These are phyloP conservation scores for Fulvia fulva DNA, from an alignment of 2,329 filamentous ascomycete species.

Conservation along the genomic window DNA sequence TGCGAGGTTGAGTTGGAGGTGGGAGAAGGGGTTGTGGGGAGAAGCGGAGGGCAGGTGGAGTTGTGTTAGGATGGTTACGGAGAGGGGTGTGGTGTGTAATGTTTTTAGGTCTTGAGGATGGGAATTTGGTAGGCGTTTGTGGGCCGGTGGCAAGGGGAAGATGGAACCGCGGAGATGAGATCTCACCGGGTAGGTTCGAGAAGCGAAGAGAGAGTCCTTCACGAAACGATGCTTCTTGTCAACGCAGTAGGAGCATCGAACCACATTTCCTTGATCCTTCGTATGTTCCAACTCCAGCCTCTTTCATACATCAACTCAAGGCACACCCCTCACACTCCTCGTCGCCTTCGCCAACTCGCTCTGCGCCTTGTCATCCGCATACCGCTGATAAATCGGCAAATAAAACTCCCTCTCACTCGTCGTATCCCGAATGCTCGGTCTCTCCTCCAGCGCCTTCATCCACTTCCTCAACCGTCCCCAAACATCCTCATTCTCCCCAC, in stretches of 20 bases:
- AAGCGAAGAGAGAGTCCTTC: no score
- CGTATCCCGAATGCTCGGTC: conserved; percentile 63
- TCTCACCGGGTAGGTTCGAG: no score
- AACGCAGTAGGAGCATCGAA: no score
- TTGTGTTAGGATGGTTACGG: neutral
- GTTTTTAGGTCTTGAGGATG: no score
- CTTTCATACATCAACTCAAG: conserved; percentile 44
- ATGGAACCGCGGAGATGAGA: no score
- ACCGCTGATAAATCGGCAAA: conserved; percentile 59
- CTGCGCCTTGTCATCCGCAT: conserved; percentile 46
- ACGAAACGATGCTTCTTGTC: no score
- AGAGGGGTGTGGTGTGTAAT: no score
- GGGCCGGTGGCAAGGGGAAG: no score
- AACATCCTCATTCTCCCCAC: conserved; percentile 51
- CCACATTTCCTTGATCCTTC: no score
- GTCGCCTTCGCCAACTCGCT: conserved; percentile 48
- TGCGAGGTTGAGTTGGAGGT: no score
- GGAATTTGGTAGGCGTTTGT: no score
- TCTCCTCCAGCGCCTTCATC: conserved; percentile 55
- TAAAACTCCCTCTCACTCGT: conserved; percentile 66
- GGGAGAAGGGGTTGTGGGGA: no score
- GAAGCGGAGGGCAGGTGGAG: neutral
- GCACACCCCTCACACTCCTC: conserved; percentile 58
- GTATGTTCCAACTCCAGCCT: neutral
- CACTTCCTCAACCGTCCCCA: conserved; percentile 66